These are phyloP conservation scores for Kalanchoe fedtschenkoi DNA, from an alignment of 164 flowering plant genomes.

Conservation along the genomic window DNA sequence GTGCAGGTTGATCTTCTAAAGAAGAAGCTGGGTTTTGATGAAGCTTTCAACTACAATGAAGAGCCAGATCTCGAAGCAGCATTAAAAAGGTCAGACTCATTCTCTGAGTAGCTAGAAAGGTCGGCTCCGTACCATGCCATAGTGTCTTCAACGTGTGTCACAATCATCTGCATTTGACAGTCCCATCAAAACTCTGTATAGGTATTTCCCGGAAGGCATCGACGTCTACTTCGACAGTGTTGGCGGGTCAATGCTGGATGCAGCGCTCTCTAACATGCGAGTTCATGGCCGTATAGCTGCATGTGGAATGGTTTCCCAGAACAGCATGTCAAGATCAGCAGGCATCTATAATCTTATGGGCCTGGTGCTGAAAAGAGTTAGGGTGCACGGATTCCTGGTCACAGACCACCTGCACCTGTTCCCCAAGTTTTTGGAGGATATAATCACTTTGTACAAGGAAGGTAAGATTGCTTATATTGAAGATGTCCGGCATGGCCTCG, in stretches of 20 bases:
- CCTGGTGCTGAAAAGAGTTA: slow-evolving; percentile 28
- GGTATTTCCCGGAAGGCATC: slow-evolving; percentile 60
- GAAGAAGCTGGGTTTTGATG: slow-evolving; percentile 48
- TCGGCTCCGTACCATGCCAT: neutral
- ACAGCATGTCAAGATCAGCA: slow-evolving; percentile 16
- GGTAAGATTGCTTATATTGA: slow-evolving; percentile 55
- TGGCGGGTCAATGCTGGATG: slow-evolving; percentile 67
- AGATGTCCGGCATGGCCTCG: slow-evolving; percentile 50
- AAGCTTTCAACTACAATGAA: slow-evolving; percentile 55
- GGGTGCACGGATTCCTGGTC: slow-evolving; percentile 46
- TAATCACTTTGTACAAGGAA: slow-evolving; percentile 25
- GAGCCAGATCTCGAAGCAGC: slow-evolving; percentile 38
- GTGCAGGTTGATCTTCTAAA: slow-evolving; percentile 40
- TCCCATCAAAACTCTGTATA: slow-evolving; percentile 1
- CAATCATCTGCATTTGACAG: too few relatives aligned
- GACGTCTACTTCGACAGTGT: slow-evolving; percentile 72
- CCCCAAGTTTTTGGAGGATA: slow-evolving; percentile 38
- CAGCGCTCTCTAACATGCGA: slow-evolving; percentile 51
- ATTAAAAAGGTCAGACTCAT: slow-evolving; percentile 32
- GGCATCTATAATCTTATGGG: slow-evolving; percentile 29
- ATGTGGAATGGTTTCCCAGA: slow-evolving; percentile 54
- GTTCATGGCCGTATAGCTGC: slow-evolving; percentile 42
- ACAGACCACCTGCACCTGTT: slow-evolving; percentile 38
- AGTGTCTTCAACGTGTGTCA: neutral
- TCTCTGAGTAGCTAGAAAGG: neutral